Percentiles rank a stretch among this genome's conserved stretches.
Conservation (phyloP, 805 yeast genomes). For the Wickerhamiella allomyrinae region DNA sequence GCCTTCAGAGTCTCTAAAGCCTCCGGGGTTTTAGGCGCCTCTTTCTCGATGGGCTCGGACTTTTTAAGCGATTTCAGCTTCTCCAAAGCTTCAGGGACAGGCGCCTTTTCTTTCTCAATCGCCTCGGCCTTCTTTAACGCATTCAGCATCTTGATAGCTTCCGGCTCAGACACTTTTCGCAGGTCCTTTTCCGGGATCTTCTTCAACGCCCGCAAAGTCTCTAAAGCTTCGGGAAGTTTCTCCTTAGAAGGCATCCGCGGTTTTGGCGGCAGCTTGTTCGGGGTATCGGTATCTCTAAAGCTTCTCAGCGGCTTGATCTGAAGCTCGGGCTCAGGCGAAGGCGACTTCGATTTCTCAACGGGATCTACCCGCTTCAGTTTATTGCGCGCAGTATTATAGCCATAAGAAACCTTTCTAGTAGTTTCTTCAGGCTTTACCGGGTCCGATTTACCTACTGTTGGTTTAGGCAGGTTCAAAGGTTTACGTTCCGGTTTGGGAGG, state of each 20-base stretch:
- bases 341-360: neutral
- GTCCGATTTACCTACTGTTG: too few species aligned
- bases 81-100: neutral
- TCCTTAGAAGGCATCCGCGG: too few species aligned
- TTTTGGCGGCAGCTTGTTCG: too few species aligned
- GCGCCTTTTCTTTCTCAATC: neutral
- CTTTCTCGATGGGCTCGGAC: neutral
- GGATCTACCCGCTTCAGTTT: neutral
- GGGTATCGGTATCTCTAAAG: too few species aligned
- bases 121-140: neutral
- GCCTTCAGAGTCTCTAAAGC: neutral
- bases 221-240: neutral
- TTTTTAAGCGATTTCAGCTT: neutral
- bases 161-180: conserved; percentile 1
- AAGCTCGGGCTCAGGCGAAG: neutral
- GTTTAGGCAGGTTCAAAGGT: too few species aligned
- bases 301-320: neutral
- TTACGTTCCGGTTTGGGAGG: too few species aligned
- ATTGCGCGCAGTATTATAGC: neutral
- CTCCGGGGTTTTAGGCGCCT: neutral
- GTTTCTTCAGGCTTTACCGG: neutral
- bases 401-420: neutral
- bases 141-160: neutral
- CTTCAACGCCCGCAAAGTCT: neutral
- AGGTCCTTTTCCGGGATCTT: neutral